Base-by-base conservation (phyloP, 371 early-diverging fungal species). In the Mortierella sp. region DNA sequence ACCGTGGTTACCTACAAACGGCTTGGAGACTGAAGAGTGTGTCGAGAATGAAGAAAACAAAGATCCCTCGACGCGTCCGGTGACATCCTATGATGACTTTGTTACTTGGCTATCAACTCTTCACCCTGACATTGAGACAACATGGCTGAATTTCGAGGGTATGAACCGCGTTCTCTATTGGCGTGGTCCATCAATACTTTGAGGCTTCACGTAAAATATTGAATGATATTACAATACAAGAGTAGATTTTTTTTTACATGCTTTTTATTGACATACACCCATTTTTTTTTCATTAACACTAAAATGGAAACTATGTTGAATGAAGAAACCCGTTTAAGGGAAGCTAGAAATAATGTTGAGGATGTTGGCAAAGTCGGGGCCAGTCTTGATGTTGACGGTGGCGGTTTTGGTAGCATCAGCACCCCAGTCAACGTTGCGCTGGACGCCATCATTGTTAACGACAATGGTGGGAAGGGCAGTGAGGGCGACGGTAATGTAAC, bases 131-230 rank as follows among this genome's bases (percentile, higher is more conserved):
- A 85, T 88, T 39, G 78, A 86, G 70, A 86, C 83, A 9, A 83
- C 86, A 1, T 90, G 87, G 77, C 74, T 90, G 32, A 87, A 86
- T 26, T 88, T 90, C 86, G 89, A 88, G 66, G 90, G 90, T 9
- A 88, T 88, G 72, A 90, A 90, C 62, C 80, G 76, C 11, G 89
- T 90, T 10, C 83, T 90, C 43, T 88, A 84, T 75, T 89, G 89
- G 89, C 72, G 75, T 3, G 81, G 55, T 5, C n/a, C 49, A 16
- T 16, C n/a, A 49, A 20, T 16, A 49, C n/a, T 20, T 49, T 20
- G 6, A 40, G 14, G 5, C n/a, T n/a, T n/a, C n/a, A n/a, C n/a
- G n/a, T n/a, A n/a, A n/a, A n/a, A n/a, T n/a, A n/a, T n/a, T n/a
- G n/a, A n/a, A n/a, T n/a, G n/a, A n/a, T n/a, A n/a, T n/a, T n/a